Base-by-base conservation (phyloP, 305 asterid species). In the Ajuga reptans region DNA sequence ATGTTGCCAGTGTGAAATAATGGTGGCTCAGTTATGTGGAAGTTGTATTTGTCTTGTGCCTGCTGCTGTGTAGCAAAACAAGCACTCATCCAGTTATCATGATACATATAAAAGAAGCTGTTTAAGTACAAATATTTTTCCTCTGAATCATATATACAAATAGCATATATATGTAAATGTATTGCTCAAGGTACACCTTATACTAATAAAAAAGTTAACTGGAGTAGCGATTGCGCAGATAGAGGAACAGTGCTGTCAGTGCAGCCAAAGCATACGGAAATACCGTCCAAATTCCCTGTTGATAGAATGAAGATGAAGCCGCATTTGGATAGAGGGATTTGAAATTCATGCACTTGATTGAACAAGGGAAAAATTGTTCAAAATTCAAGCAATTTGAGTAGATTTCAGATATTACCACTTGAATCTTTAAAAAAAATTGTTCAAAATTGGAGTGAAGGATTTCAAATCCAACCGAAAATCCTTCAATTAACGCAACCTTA, bases 211-310 rank as follows among this genome's bases (percentile, higher is more conserved):
- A n/a, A 57, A 50, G 63, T 75, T 78, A 81, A 56, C 76, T 82
- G n/a, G 80, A 86, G 62, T 76, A 87, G 72, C 69, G 82, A 15
- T 79, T 82, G 24, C 87, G 84, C 33, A 85, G 27, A 63, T 87
- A 91, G 64, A 91, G 77, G 78, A 84, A 85, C 41, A 85, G 37
- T 9, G 95, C 91, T 72, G 95, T 84, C 69, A 78, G 64, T 69
- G 87, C 84, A 75, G 93, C 97, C 57, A 84, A 62, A 24, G 91
- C 87, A 76, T 87, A 91, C 31, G 96, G 97, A 77, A 91, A 79
- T 56, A 82, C 60, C 0, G 96, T 91, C 97, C 97, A 89, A 51
- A 87, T 80, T 74, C 97, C 97, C 96, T 89, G 87, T n/a, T 54
- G 69, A 57, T 58, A 56, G 49, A 15, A 11, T 4, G 69, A 31